phyloP scores from a whole-genome alignment of 23 red algal genomes.

The Gracilaria domingensis region DNA sequence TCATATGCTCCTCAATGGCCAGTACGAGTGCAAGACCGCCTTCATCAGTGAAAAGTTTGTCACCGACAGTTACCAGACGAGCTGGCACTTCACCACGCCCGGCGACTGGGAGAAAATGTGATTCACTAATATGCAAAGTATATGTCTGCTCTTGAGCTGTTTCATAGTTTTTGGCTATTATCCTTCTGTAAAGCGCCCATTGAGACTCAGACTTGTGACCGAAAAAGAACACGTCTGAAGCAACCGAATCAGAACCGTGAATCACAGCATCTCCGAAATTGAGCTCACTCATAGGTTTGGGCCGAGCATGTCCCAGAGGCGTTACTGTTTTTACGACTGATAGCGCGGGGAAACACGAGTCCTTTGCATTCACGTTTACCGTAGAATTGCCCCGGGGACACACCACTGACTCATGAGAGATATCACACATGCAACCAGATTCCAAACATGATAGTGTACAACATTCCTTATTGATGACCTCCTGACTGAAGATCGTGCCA shows the following conservation, averaged over 20 bases:
- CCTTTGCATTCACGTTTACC: slow-evolving; percentile 41
- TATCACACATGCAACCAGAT: slow-evolving; percentile 44
- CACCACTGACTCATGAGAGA: slow-evolving; percentile 29
- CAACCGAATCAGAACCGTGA: not conserved
- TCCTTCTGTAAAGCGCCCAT: slow-evolving; percentile 28
- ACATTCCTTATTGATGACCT: slow-evolving; percentile 48
- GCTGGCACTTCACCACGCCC: slow-evolving; percentile 32
- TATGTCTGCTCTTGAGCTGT: not conserved
- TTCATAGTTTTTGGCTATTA: slow-evolving; percentile 9
- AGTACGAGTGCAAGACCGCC: slow-evolving; percentile 23
- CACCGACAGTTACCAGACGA: slow-evolving; percentile 14
- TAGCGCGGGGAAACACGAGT: slow-evolving; percentile 42
- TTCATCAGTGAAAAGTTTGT: slow-evolving; percentile 43
- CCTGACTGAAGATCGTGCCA: slow-evolving; percentile 37
- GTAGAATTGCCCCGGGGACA: slow-evolving; percentile 35
- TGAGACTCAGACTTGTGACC: slow-evolving; percentile 47
- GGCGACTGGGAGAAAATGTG: slow-evolving; percentile 39
- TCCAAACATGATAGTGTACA: slow-evolving; percentile 39
- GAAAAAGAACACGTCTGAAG: slow-evolving; percentile 48
- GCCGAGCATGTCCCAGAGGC: not conserved
- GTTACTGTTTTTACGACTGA: slow-evolving; percentile 2
- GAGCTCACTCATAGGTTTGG: not conserved
- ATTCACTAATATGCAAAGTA: slow-evolving; percentile 26
- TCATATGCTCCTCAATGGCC: slow-evolving; percentile 29
- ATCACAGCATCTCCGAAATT: slow-evolving; percentile 28